Evolutionary conservation across 139 green algal species (phyloP), one percentile per base, ranked within the genome.

Genomic region (Astrephomene gubernaculifera): DNA sequence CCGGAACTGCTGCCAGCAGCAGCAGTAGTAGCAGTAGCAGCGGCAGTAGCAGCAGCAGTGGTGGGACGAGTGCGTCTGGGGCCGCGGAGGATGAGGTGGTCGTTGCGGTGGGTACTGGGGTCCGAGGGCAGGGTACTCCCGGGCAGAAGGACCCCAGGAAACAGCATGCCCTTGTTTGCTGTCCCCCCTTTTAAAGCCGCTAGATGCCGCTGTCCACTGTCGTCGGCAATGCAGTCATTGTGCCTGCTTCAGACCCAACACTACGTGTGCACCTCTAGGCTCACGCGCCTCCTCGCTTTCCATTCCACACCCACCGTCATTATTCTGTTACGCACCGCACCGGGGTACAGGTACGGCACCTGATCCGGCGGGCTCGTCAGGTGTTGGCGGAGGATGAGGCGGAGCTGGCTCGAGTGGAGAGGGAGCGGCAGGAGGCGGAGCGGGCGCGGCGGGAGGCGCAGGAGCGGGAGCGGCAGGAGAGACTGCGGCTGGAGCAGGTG

Each of bases 381-480:
- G 69, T 88, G 61, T 68, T 94, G 71, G 72, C 79, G 35, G 76
- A 85, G 53, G 84, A 93, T 38, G 83, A 93, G 57, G 79, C 60
- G 29, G 89, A 92, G 78, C 61, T 91, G 81, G 86, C 84, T 31
- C 60, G 84, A 22, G 39, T 85, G 9, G 85, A 91, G 10, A 57
- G 60, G 38, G 84, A 91, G 76, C 72, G 68, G 33, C 64, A 60
- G 33, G 88, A 86, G 76, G 83, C 75, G 71, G 90, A 90, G 82
- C 60, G 60, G 4, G 75, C 82, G 49, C 71, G 85, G 24, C 79
- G 53, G 49, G 86, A 89, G 79, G 57, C 75, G 35, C 71, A 74
- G 72, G 89, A 92, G 72, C 35, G 86, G 61, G 78, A 89, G 67
- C 76, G 61, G 31, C 44, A 57, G 69, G 82, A 86, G 70, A 61